A percentile compares a stretch with the other conserved stretches of the same genome.
phyloP scores from a whole-genome alignment of 2,329 filamentous ascomycete species.

The Trichoderma gracile region DNA sequence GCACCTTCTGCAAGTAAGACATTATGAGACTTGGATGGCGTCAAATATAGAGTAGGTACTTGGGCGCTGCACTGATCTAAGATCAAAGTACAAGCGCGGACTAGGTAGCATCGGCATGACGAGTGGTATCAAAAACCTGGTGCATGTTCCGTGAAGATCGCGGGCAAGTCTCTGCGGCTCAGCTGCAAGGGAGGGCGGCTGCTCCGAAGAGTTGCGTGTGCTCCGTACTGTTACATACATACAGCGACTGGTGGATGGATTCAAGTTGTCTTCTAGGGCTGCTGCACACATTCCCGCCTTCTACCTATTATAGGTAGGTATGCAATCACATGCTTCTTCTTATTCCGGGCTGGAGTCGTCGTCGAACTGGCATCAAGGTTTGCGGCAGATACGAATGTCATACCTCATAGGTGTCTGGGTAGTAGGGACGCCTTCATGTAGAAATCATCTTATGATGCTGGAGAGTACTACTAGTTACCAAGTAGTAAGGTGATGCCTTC shows the following conservation, averaged over 20 bases:
- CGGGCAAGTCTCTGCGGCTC: not conserved
- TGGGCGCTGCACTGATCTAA: not conserved
- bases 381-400: not conserved
- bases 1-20: too few relatives aligned
- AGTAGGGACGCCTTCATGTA: too few relatives aligned
- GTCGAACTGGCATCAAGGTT: not conserved
- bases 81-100: too few relatives aligned
- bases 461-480: too few relatives aligned
- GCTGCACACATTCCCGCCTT: too few relatives aligned
- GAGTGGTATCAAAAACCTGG: too few relatives aligned
- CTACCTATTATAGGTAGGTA: too few relatives aligned
- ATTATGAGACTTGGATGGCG: too few relatives aligned
- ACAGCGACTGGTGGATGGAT: not conserved
- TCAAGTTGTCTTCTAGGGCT: not conserved
- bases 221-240: not conserved
- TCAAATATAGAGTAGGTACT: not conserved
- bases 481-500: not conserved
- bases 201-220: conserved; percentile 7
- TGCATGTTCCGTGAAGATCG: not conserved
- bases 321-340: not conserved
- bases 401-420: not conserved
- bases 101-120: too few relatives aligned
- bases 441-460: too few relatives aligned
- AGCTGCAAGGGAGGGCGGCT: conserved; percentile 8
- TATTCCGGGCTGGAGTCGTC: not conserved